phyloP scores from a whole-genome alignment of 78 protist species.

The Tieghemostelium lacteum region DNA sequence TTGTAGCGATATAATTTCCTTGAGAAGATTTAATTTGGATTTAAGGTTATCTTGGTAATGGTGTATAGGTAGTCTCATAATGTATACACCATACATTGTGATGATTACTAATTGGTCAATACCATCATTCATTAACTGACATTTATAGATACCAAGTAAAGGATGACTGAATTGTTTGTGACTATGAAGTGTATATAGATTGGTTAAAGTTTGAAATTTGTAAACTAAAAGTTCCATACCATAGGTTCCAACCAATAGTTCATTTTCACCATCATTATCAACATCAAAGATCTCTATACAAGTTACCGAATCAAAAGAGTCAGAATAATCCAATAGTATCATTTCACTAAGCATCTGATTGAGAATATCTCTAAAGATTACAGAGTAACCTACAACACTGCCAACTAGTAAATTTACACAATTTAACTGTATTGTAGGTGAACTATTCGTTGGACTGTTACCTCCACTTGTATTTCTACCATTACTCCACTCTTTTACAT shows the following conservation, averaged over 20 bases:
- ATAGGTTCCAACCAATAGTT: conserved; percentile 64
- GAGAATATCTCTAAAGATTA: conserved; percentile 30
- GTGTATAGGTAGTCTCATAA: conserved; percentile 33
- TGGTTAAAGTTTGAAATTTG: no score
- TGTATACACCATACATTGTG: conserved; percentile 67
- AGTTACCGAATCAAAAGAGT: conserved; percentile 63
- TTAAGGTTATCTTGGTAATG: not conserved
- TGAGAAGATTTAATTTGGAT: not conserved
- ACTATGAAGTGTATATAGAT: conserved; percentile 5
- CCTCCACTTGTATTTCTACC: not conserved
- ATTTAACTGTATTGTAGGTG: no score
- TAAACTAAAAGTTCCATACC: conserved; percentile 59
- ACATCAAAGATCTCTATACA: conserved; percentile 52
- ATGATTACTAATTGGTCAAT: conserved; percentile 26
- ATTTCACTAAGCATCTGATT: not conserved
- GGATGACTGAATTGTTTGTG: conserved; percentile 71
- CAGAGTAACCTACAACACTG: conserved; percentile 56
- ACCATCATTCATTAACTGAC: conserved; percentile 54
- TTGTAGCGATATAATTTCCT: no score
- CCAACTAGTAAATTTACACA: conserved; percentile 39
- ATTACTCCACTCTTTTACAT: not conserved
- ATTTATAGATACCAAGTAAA: conserved; percentile 24
- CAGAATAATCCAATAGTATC: conserved; percentile 31
- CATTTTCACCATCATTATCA: conserved; percentile 72
- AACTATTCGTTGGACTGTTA: no score